These are phyloP conservation scores for Cucurbita pepo DNA, from an alignment of 306 rosid genomes.

Conservation along the genomic window DNA sequence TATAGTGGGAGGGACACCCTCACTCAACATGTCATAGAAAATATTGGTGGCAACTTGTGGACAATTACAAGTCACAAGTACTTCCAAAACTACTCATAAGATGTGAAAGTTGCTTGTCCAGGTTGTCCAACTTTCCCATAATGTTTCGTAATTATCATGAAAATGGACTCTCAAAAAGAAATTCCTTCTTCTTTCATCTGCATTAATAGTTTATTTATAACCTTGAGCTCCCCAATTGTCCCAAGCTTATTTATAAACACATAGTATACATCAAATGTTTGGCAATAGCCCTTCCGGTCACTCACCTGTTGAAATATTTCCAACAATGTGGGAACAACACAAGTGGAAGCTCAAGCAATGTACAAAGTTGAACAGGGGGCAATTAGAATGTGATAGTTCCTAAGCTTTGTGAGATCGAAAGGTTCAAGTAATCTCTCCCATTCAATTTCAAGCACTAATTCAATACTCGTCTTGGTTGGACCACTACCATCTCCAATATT, in stretches of 20 bases:
- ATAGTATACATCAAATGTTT: slow-evolving; percentile 51
- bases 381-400: slow-evolving; percentile 31
- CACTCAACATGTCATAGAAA: slow-evolving; percentile 75
- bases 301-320: slow-evolving; percentile 58
- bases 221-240: slow-evolving; percentile 45
- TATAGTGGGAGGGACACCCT: slow-evolving; percentile 56
- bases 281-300: slow-evolving; percentile 54
- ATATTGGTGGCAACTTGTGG: slow-evolving; percentile 53
- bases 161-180: slow-evolving; percentile 57
- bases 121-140: slow-evolving; percentile 70
- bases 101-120: slow-evolving; percentile 66
- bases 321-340: slow-evolving; percentile 63
- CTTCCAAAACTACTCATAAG: slow-evolving; percentile 69
- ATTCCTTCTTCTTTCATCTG: slow-evolving; percentile 69
- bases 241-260: slow-evolving; percentile 68
- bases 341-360: slow-evolving; percentile 61
- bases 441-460: slow-evolving; percentile 40
- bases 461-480: slow-evolving; percentile 5
- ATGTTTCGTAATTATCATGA: slow-evolving; percentile 52
- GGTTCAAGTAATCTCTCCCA: slow-evolving; percentile 85
- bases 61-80: slow-evolving; percentile 59
- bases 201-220: slow-evolving; percentile 43
- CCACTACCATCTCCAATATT: slow-evolving; percentile 6
- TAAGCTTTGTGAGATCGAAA: slow-evolving; percentile 59
- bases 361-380: slow-evolving; percentile 57